These are phyloP conservation scores for Eutypella sp. DNA, from an alignment of 2,329 filamentous ascomycete species.

Conservation along the genomic window DNA sequence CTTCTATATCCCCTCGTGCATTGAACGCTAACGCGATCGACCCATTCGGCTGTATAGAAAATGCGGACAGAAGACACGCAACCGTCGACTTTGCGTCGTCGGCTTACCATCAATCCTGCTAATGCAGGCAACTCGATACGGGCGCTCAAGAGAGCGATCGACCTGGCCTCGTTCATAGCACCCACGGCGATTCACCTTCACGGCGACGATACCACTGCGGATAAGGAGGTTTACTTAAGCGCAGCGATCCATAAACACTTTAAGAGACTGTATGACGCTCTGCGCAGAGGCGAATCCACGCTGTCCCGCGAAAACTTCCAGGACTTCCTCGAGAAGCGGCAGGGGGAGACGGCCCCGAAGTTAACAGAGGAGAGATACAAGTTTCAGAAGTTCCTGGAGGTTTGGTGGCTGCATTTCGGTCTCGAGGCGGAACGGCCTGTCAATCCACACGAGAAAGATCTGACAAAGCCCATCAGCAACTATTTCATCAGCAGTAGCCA, in stretches of 20 bases:
- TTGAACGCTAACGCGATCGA: no score
- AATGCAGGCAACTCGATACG: slow-evolving; percentile 25
- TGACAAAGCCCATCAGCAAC: slow-evolving; percentile 68
- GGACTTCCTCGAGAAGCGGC: slow-evolving; percentile 44
- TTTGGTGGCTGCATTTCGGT: slow-evolving; percentile 39
- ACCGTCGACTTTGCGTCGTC: slow-evolving; percentile 17
- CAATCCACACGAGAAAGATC: slow-evolving; percentile 45
- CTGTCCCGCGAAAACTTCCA: slow-evolving; percentile 37
- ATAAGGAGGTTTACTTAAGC: slow-evolving; percentile 36
- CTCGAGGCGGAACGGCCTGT: slow-evolving; percentile 41
- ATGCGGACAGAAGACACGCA: no score
- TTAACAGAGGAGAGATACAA: slow-evolving; percentile 37
- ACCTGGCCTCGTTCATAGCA: slow-evolving; percentile 23
- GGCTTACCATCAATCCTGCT: slow-evolving; percentile 22
- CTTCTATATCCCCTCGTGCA: no score
- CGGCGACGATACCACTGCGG: slow-evolving; percentile 11
- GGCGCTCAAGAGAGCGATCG: slow-evolving; percentile 26
- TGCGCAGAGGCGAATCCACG: slow-evolving; percentile 31
- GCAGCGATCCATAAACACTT: slow-evolving; percentile 45
- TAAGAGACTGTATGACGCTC: slow-evolving; percentile 39
- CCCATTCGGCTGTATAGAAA: no score
- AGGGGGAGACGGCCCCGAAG: slow-evolving; percentile 37
- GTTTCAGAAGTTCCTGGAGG: slow-evolving; percentile 45
- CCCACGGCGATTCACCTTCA: slow-evolving; percentile 26
- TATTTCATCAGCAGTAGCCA: slow-evolving; percentile 95